These are phyloP conservation scores for Xylogone sp. DNA, from an alignment of 2,329 filamentous ascomycete genomes.

Conservation along the genomic window DNA sequence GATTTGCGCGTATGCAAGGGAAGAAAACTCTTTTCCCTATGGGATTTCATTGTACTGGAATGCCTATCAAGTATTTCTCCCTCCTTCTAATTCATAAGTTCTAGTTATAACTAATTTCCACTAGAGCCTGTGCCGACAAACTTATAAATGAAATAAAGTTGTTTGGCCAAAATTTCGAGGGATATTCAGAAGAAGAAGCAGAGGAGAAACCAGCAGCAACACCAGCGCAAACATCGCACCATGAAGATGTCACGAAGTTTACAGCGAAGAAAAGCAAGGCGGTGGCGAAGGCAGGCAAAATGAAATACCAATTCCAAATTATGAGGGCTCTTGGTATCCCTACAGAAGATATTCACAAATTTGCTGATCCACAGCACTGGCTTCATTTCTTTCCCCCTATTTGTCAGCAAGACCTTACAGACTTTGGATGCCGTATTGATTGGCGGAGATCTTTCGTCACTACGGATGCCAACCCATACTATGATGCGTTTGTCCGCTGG, in stretches of 20 bases:
- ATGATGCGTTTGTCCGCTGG: constrained; percentile 93
- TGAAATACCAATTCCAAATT: constrained; percentile 95
- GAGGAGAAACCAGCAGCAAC: constrained; percentile 45
- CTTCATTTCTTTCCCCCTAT: constrained; percentile 86
- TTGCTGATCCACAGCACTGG: constrained; percentile 90
- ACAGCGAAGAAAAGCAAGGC: constrained; percentile 90
- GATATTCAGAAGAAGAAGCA: constrained; percentile 61
- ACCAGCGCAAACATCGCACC: constrained; percentile 61
- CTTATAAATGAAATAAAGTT: constrained; percentile 81
- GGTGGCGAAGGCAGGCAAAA: constrained; percentile 81
- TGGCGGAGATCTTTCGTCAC: constrained; percentile 93
- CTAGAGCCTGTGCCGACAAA: constrained; percentile 81
- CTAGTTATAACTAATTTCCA: not conserved
- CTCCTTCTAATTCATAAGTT: not conserved
- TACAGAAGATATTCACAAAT: constrained; percentile 83
- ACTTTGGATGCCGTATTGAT: constrained; percentile 83
- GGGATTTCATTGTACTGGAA: constrained; percentile 94
- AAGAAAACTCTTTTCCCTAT: constrained; percentile 84
- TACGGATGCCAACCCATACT: constrained; percentile 95
- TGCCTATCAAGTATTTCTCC: constrained; percentile 73
- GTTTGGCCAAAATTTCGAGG: constrained; percentile 84
- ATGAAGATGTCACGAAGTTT: constrained; percentile 88
- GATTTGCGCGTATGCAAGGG: constrained; percentile 86
- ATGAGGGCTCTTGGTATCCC: constrained; percentile 90
- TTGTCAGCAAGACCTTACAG: constrained; percentile 73